Evolutionary conservation across 78 protist genomes (phyloP).

Genomic region (Chrysochromulina tobinii): DNA sequence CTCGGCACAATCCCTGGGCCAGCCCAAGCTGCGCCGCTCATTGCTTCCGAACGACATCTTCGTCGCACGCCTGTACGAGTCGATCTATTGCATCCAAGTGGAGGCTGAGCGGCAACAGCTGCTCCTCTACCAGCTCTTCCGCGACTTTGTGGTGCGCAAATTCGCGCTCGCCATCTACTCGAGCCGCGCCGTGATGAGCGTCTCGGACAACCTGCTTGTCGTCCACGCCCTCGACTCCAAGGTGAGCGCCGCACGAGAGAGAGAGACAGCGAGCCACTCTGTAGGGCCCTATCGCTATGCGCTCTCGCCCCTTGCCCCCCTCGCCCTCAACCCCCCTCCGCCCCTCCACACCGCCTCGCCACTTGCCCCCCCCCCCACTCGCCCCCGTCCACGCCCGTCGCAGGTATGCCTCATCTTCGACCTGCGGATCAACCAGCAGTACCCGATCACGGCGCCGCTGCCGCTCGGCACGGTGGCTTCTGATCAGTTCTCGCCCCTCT

Average conservation of each 20-base stretch:
- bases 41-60: not conserved
- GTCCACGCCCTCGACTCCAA: not conserved
- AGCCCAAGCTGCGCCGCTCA: constrained; percentile 11
- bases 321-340: too few species aligned
- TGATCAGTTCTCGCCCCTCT: not conserved
- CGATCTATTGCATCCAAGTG: not conserved
- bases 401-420: not conserved
- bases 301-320: too few species aligned
- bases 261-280: too few species aligned
- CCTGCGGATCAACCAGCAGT: not conserved
- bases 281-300: too few species aligned
- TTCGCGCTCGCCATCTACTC: not conserved
- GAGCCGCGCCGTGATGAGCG: not conserved
- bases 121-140: not conserved
- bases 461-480: not conserved
- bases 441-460: not conserved
- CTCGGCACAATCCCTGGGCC: not conserved
- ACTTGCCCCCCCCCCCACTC: too few species aligned
- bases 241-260: not conserved
- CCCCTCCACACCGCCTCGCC: not conserved
- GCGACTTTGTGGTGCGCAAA: not conserved
- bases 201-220: not conserved
- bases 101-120: not conserved
- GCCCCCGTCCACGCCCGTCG: not conserved
- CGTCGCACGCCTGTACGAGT: not conserved